A percentile compares a stretch with the other conserved stretches of the same genome.
Evolutionary conservation across 2,329 filamentous ascomycete genomes (phyloP).

Genomic region (Sclerotinia spermophila): DNA sequence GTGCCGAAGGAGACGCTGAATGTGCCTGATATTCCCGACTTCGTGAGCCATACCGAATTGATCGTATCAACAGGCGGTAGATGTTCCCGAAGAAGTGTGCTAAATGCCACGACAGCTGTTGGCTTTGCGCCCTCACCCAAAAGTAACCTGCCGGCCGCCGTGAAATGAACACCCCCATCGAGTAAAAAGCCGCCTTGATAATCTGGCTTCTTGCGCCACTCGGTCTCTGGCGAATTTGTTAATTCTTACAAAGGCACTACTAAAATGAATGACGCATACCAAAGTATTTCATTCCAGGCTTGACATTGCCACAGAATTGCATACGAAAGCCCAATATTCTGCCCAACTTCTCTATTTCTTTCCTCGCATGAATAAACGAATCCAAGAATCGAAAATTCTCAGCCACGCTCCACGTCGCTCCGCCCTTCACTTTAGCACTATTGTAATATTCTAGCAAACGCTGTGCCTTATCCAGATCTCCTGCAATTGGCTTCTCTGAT

Average conservation of each 20-base stretch:
- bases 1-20: conserved; percentile 36
- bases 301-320: conserved; percentile 44
- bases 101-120: conserved; percentile 30
- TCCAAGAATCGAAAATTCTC: conserved; percentile 70
- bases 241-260: not conserved
- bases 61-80: conserved; percentile 37
- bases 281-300: conserved; percentile 47
- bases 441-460: conserved; percentile 48
- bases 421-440: conserved; percentile 37
- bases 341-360: conserved; percentile 50
- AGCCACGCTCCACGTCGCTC: conserved; percentile 55
- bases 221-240: conserved; percentile 39
- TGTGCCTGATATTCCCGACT: conserved; percentile 35
- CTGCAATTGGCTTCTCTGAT: conserved; percentile 52
- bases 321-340: conserved; percentile 53
- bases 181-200: conserved; percentile 75
- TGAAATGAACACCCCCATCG: conserved; percentile 71
- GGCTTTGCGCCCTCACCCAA: conserved; percentile 42
- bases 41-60: conserved; percentile 36
- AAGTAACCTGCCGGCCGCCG: conserved; percentile 59
- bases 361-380: conserved; percentile 49
- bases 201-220: conserved; percentile 64
- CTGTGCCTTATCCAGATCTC: conserved; percentile 46
- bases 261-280: not conserved
- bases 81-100: conserved; percentile 32